Evolutionary conservation across 805 yeast species (phyloP), one percentile per base, ranked within the genome.

Genomic region (Spathaspora boniae): DNA sequence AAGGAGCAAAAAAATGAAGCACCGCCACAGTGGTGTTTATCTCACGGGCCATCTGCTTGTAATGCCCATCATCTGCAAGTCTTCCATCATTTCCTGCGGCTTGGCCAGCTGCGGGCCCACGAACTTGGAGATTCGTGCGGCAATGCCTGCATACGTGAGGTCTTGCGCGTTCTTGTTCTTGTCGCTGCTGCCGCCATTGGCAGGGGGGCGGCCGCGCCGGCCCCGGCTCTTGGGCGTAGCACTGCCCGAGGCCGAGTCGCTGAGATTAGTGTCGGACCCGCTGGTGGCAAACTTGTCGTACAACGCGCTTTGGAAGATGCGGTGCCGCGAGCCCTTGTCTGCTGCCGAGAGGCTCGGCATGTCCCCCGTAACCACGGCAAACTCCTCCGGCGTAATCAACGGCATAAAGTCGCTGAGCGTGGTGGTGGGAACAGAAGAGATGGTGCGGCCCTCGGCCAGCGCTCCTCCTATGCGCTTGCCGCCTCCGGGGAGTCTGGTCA

Each of bases 371-470:
- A 67, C 58, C 9, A 63, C 38, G 25, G 58, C 50, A 43, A 67
- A 66, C 46, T 67, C 73, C 16, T 47, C 62, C 3, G 54, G 43
- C 2, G 66, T 51, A 4, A 62, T 48, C 21, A 67, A 45, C 3
- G 72, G 69, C 70, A 65, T 65, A 47, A 61, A 65, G 47, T 67
- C 73, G 9, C 28, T 23, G 4, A 4, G 16, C n/a, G n/a, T n/a
- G n/a, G n/a, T 6, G 11, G 12, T 15, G 9, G 16, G 23, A 14
- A n/a, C 7, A 18, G 6, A 12, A 28, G 22, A 4, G 41, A 37
- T 9, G 35, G 31, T 15, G 34, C 19, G 9, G 37, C 23, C 5
- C 41, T 27, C 16, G 43, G 23, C 5, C 38, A 36, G 9, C 25
- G 19, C 29, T 19, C 16, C 12, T 17, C 6, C 5, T 29, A 14